Conservation (phyloP, 495 filamentous ascomycete genomes). For the Aspergillus asperescens region DNA sequence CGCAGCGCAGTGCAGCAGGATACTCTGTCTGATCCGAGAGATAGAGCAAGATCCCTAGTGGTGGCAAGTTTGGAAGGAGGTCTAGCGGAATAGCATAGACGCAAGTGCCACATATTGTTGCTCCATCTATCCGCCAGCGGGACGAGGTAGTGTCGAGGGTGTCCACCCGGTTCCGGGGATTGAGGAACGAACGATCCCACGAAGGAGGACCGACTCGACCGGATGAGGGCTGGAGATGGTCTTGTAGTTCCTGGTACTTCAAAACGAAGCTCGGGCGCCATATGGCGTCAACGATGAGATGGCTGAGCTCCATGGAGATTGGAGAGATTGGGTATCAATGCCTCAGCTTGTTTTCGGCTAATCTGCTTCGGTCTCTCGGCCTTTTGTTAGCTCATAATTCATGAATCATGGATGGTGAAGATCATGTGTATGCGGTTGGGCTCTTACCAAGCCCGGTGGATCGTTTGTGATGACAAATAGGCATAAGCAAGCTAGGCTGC, state of each 20-base stretch:
- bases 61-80: slow-evolving; percentile 2
- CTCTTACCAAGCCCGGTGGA: too few relatives aligned
- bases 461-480: slow-evolving; percentile 1
- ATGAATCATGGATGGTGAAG: neutral
- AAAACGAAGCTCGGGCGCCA: slow-evolving; percentile 8
- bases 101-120: slow-evolving; percentile 7
- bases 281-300: slow-evolving; percentile 8
- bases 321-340: neutral
- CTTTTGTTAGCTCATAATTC: neutral
- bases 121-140: slow-evolving; percentile 8
- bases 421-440: too few relatives aligned
- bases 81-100: slow-evolving; percentile 2
- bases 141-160: slow-evolving; percentile 4
- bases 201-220: slow-evolving; percentile 4
- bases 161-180: slow-evolving; percentile 6
- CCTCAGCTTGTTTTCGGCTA: neutral
- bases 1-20: neutral
- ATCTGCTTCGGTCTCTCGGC: neutral
- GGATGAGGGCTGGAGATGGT: slow-evolving; percentile 1
- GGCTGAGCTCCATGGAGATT: slow-evolving; percentile 5
- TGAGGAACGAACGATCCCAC: slow-evolving; percentile 5
- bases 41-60: slow-evolving; percentile 1
- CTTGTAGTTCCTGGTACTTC: slow-evolving; percentile 7
- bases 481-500: neutral
- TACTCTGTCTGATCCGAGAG: slow-evolving; percentile 5